These are phyloP conservation scores for Westerdykella aurantiaca DNA, from an alignment of 2,329 filamentous ascomycete genomes.

Conservation along the genomic window DNA sequence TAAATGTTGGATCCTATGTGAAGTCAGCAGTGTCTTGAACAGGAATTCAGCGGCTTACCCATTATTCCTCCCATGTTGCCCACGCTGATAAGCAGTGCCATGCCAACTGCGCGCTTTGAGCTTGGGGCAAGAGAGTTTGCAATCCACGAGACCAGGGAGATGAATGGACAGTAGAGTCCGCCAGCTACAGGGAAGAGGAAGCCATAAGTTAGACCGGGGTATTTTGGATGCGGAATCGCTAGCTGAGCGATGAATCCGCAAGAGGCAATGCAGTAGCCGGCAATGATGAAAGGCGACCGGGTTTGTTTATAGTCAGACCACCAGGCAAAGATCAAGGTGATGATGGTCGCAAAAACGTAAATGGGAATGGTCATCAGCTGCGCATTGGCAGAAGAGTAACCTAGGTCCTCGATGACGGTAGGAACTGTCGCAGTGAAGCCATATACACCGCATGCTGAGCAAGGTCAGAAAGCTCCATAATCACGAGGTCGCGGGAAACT, in stretches of 20 bases:
- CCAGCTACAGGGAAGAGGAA: constrained; percentile 37
- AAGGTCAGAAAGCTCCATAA: too few species aligned
- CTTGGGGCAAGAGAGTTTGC: constrained; percentile 31
- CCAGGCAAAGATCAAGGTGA: constrained; percentile 41
- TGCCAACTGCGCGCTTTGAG: constrained; percentile 41
- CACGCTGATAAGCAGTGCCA: constrained; percentile 45
- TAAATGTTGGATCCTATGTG: constrained; percentile 46
- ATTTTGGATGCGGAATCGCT: constrained; percentile 36
- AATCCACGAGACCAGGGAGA: constrained; percentile 33
- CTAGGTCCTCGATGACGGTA: constrained; percentile 39
- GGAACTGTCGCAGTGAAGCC: constrained; percentile 39
- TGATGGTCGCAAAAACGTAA: constrained; percentile 40
- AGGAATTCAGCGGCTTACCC: constrained; percentile 4
- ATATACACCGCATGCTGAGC: constrained; percentile 26
- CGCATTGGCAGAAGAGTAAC: constrained; percentile 38
- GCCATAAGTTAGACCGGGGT: constrained; percentile 43
- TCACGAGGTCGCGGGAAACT: too few species aligned
- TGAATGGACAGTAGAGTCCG: constrained; percentile 34
- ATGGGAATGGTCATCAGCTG: constrained; percentile 41
- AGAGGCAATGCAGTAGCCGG: constrained; percentile 46
- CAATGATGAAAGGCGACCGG: constrained; percentile 51
- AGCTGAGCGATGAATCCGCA: constrained; percentile 54
- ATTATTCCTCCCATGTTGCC: constrained; percentile 45
- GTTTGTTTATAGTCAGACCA: constrained; percentile 48
- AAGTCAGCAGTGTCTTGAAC: constrained; percentile 33